Conservation (phyloP, 2,329 filamentous ascomycete genomes). For the Cordyceps tenuipes region DNA sequence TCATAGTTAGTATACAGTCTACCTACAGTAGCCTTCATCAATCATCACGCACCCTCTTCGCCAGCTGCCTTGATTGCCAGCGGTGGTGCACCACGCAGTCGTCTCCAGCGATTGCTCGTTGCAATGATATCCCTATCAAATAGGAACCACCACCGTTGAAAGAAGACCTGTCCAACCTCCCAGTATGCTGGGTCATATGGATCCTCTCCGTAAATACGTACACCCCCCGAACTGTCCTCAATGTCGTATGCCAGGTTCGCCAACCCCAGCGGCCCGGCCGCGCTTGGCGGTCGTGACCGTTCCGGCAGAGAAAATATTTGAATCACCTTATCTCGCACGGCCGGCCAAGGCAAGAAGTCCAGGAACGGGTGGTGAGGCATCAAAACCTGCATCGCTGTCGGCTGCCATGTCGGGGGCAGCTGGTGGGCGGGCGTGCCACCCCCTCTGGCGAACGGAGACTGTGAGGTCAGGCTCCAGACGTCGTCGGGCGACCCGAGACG, state of each 20-base stretch:
- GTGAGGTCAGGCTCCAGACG: constrained; percentile 38
- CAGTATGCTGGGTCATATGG: constrained; percentile 40
- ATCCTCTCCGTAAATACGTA: constrained; percentile 40
- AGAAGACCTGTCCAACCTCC: constrained; percentile 52
- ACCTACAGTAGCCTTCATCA: neutral
- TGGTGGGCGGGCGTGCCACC: constrained; percentile 24
- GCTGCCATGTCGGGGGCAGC: constrained; percentile 40
- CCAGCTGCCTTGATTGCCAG: constrained; percentile 14
- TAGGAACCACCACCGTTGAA: constrained; percentile 53
- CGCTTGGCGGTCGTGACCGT: constrained; percentile 36
- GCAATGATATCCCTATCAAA: constrained; percentile 46
- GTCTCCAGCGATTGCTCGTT: constrained; percentile 43
- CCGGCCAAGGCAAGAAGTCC: constrained; percentile 51
- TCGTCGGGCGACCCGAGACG: constrained; percentile 34
- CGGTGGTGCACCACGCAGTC: constrained; percentile 34
- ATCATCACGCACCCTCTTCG: neutral
- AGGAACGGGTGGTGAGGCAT: constrained; percentile 49
- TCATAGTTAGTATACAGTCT: neutral
- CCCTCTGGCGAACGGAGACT: constrained; percentile 37
- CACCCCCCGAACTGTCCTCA: constrained; percentile 45
- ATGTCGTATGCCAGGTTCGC: constrained; percentile 48
- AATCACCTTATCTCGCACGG: constrained; percentile 44
- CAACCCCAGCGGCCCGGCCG: constrained; percentile 38
- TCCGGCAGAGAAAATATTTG: constrained; percentile 41
- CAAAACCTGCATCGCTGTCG: constrained; percentile 39